Evolutionary conservation across 2,329 filamentous ascomycete genomes (phyloP), one percentile per base, ranked within the genome.

Genomic region (Elsinoe batatas): DNA sequence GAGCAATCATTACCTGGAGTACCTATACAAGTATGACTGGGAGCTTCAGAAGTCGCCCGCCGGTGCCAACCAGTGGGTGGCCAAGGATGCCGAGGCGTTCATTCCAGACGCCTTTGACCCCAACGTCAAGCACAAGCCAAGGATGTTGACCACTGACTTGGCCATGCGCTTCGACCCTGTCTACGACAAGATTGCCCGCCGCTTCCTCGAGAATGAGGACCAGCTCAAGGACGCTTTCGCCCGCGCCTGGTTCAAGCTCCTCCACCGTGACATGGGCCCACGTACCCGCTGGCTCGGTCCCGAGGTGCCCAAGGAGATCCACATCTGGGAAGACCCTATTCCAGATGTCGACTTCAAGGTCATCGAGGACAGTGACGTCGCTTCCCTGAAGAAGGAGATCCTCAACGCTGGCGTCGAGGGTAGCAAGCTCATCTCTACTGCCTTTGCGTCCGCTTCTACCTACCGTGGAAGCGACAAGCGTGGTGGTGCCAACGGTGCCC

Each of bases 211-310:
- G 61, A 73, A 90, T 71, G 83, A 83, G 1, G 77, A 85, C 44
- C 72, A 87, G 74, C 77, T 90, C 37, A 77, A 76, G 54, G 81
- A 88, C 58, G 82, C 79, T 7, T 91, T 90, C 65, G 76, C 79
- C 18, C 80, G 81, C 50, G 87, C 87, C 12, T 91, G 87, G 87
- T 91, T 88, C 80, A 90, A 91, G 80, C 79, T 91, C 40, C 76
- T 86, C 33, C 87, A 91, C 74, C 85, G 87, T 73, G 87, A 90
- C 68, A 79, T 91, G 72, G 87, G 87, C 13, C 87, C 87, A 42
- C 75, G 80, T 54, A 67, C 77, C 20, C 84, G 84, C 66, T 90
- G 86, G 76, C 65, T 89, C 46, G 87, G 87, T 30, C 86, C 87
- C 1, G 87, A 91, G 70, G 75, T 88, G 15, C 85, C 87, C 47